Conservation (phyloP, 768 basidiomycete genomes). For the Amanita thiersii region DNA sequence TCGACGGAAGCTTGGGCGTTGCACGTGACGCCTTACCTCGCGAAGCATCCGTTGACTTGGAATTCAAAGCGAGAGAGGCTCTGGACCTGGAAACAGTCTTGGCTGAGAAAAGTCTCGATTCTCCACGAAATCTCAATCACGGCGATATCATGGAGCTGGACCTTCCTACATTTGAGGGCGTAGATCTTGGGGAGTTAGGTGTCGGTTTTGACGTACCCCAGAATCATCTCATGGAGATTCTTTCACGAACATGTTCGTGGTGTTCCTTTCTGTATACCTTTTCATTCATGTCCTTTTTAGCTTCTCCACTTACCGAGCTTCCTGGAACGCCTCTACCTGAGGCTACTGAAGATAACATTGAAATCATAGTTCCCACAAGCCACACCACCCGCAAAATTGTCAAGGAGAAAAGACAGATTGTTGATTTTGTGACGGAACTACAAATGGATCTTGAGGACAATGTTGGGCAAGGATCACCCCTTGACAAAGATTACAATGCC, state of each 20-base stretch:
- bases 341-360: conserved; percentile 37
- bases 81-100: conserved; percentile 46
- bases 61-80: conserved; percentile 41
- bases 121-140: conserved; percentile 61
- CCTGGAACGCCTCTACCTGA: conserved; percentile 69
- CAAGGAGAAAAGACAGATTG: conserved; percentile 80
- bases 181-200: conserved; percentile 55
- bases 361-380: conserved; percentile 21
- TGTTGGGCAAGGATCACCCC: conserved; percentile 27
- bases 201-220: conserved; percentile 60
- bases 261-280: conserved; percentile 13
- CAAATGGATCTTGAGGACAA: conserved; percentile 50
- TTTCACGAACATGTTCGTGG: conserved; percentile 68
- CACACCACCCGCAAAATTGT: conserved; percentile 37
- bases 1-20: conserved; percentile 60
- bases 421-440: conserved; percentile 86
- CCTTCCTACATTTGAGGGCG: conserved; percentile 45
- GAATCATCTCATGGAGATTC: conserved; percentile 33
- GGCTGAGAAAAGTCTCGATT: conserved; percentile 47
- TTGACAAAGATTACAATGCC: conserved; percentile 50
- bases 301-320: conserved; percentile 68
- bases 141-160: conserved; percentile 37
- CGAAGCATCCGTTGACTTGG: conserved; percentile 55
- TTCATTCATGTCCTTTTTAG: conserved; percentile 24
- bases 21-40: conserved; percentile 61